phyloP scores from a whole-genome alignment of 169 alveolate species.

The Plasmodium berghei region DNA sequence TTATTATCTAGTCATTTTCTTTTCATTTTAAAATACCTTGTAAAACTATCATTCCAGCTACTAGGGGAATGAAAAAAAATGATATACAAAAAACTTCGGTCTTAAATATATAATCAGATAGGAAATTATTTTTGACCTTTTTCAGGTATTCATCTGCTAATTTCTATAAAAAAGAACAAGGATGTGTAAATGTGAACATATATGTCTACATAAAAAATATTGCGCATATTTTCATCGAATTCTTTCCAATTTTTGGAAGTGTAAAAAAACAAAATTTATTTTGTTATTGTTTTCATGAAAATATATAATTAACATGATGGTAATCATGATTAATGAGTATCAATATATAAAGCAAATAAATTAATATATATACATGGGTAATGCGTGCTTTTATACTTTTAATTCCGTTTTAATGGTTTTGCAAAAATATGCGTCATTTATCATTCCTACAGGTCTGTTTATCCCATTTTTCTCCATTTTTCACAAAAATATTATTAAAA shows the following conservation, averaged over 20 bases:
- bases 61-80: slow-evolving; percentile 24
- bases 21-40: slow-evolving; percentile 11
- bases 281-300: too few species aligned
- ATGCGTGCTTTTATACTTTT: slow-evolving; percentile 16
- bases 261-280: neutral
- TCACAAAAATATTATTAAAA: neutral
- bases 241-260: neutral
- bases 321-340: neutral
- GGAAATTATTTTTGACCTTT: slow-evolving; percentile 16
- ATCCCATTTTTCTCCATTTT: slow-evolving; percentile 30
- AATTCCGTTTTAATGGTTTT: slow-evolving; percentile 35
- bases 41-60: slow-evolving; percentile 6
- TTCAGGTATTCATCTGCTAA: slow-evolving; percentile 30
- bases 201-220: neutral
- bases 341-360: neutral
- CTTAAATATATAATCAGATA: slow-evolving; percentile 27
- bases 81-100: slow-evolving; percentile 31
- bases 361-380: neutral
- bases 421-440: slow-evolving; percentile 68
- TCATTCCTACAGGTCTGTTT: slow-evolving; percentile 4
- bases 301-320: too few species aligned
- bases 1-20: too few species aligned
- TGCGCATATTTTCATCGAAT: neutral
- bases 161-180: slow-evolving; percentile 9
- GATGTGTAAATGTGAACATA: neutral